phyloP scores from a whole-genome alignment of 306 rosid genomes.

The Astragalus membranaceus region DNA sequence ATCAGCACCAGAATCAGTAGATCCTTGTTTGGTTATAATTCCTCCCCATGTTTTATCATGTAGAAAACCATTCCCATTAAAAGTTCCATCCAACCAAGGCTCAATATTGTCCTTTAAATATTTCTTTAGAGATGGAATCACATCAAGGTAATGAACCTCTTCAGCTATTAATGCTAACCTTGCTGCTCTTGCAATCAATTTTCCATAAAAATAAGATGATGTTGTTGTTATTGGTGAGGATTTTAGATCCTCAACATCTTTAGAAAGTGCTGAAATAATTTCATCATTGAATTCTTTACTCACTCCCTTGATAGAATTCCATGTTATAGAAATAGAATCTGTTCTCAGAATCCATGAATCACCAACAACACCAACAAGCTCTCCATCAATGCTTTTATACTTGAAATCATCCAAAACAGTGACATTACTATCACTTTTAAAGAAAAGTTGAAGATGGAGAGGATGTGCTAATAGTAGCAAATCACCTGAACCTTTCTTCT shows the following conservation, averaged over 20 bases:
- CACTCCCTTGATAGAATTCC: constrained; percentile 68
- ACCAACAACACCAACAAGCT: constrained; percentile 80
- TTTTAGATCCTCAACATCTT: constrained; percentile 52
- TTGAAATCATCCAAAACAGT: constrained; percentile 52
- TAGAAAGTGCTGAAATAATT: constrained; percentile 44
- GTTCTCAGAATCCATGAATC: constrained; percentile 58
- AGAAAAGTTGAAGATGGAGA: constrained; percentile 55
- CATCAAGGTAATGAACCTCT: constrained; percentile 50
- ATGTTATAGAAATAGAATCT: constrained; percentile 55
- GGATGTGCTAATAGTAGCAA: constrained; percentile 82
- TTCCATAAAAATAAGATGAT: constrained; percentile 61
- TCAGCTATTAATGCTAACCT: constrained; percentile 85
- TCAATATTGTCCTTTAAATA: constrained; percentile 59
- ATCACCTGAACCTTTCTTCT: constrained; percentile 65
- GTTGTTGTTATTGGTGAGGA: constrained; percentile 26
- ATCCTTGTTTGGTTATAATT: constrained; percentile 56
- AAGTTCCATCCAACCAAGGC: constrained; percentile 84
- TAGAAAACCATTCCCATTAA: constrained; percentile 65
- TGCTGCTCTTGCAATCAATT: constrained; percentile 71
- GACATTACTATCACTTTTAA: constrained; percentile 19
- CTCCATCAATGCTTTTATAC: constrained; percentile 81
- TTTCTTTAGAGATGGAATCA: constrained; percentile 40
- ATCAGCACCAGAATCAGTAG: constrained; percentile 48
- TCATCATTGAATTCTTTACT: constrained; percentile 40
- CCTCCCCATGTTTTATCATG: constrained; percentile 81